A percentile compares a stretch with the other conserved stretches of the same genome.
phyloP scores from a whole-genome alignment of 2,329 filamentous ascomycete genomes.

The Claviceps monticola region DNA sequence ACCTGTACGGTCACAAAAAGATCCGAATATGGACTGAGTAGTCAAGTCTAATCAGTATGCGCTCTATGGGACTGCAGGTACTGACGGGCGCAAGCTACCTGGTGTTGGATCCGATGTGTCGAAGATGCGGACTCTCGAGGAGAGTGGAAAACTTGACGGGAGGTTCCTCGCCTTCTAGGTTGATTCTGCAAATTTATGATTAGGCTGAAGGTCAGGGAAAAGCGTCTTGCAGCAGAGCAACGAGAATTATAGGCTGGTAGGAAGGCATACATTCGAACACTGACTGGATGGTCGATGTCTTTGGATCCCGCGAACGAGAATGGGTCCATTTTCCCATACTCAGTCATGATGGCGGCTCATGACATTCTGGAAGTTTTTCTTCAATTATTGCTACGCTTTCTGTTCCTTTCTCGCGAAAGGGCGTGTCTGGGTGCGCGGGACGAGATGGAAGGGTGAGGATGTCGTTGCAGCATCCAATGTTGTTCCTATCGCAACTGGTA shows the following conservation, averaged over 20 bases:
- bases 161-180: slow-evolving; percentile 31
- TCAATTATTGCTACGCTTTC: too few species aligned
- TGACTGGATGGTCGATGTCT: slow-evolving; percentile 61
- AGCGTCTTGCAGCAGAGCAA: not conserved
- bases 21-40: slow-evolving; percentile 59
- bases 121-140: slow-evolving; percentile 62
- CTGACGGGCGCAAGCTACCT: slow-evolving; percentile 32
- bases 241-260: not conserved
- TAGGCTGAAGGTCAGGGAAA: slow-evolving; percentile 3
- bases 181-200: slow-evolving; percentile 24
- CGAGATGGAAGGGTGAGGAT: not conserved
- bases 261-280: slow-evolving; percentile 44
- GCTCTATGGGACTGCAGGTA: too few species aligned
- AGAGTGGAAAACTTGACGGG: slow-evolving; percentile 48
- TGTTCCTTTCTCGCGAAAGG: too few species aligned
- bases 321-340: slow-evolving; percentile 60
- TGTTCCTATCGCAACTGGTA: not conserved
- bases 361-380: slow-evolving; percentile 12
- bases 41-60: slow-evolving; percentile 29
- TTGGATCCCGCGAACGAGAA: slow-evolving; percentile 92
- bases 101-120: slow-evolving; percentile 76
- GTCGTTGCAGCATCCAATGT: not conserved
- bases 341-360: slow-evolving; percentile 19
- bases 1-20: slow-evolving; percentile 87
- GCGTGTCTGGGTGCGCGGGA: not conserved